Base-by-base conservation (phyloP, 345 rosid genomes). In the Rhizophora mangle region DNA sequence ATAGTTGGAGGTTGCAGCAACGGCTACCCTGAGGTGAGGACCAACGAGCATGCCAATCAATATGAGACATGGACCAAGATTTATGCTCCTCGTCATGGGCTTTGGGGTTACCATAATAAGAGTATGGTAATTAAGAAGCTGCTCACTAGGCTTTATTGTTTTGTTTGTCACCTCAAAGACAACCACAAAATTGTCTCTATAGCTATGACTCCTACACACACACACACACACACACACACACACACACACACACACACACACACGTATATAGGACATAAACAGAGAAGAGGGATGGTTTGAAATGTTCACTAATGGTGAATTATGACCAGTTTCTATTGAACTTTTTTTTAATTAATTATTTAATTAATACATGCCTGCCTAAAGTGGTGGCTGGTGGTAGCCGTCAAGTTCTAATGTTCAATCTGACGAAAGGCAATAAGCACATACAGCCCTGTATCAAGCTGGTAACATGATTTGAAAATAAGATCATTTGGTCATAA, bases 361-460 rank as follows among this genome's bases (percentile, higher is more conserved):
- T 63, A 34, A 58, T 52, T 59, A 47, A 63, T 22, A 1, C n/a
- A 43, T 34, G 5, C 19, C 16, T 32, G 7, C 36, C 0, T 32
- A 1, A 0, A 32, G 53, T 49, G 27, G 55, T 66, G 49, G 15
- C n/a, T 30, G 53, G 82, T 85, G 78, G 85, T 73, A 81, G 79
- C 75, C 66, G 62, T 69, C 89, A 87, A 85, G 89, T 87, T 82
- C 72, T 30, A 64, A 1, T 51, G 26, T 29, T 10, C 21, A 27
- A 30, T 27, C 1, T 19, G 0, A 15, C 19, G 8, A 27, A 27
- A 46, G 22, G n/a, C 37, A 36, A 39, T 8, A 6, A 18, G 30
- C 7, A 59, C 39, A 76, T 80, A 62, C 83, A 83, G 86, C 24
- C 24, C 24, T 24, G 24, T 24, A 24, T 24, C 24, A 24, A 24